Evolutionary conservation across 2,329 filamentous ascomycete species (phyloP).

Genomic region (Domatiomyces catenatus): DNA sequence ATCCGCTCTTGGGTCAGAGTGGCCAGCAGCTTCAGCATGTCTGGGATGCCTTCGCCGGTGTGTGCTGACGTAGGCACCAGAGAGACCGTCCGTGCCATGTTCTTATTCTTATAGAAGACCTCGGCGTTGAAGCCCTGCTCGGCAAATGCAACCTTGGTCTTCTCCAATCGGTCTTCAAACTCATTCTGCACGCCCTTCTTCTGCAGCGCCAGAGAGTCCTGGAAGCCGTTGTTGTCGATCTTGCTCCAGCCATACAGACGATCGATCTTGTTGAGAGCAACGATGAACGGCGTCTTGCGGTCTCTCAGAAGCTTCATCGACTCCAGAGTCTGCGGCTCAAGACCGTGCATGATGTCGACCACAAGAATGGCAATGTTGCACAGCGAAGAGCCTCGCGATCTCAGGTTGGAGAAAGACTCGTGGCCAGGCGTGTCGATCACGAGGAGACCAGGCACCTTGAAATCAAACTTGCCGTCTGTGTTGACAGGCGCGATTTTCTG

Average conservation of each 20-base stretch:
- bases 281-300: conserved; percentile 92
- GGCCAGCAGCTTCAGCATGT: conserved; percentile 92
- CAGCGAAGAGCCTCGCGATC: conserved; percentile 89
- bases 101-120: conserved; percentile 95
- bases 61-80: conserved; percentile 92
- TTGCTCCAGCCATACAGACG: conserved; percentile 98
- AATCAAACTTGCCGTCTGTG: conserved; percentile 73
- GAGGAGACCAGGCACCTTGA: conserved; percentile 92
- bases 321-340: conserved; percentile 92
- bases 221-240: conserved; percentile 96
- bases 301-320: conserved; percentile 91
- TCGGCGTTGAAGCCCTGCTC: conserved; percentile 98
- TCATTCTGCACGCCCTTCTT: conserved; percentile 88
- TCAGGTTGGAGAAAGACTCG: conserved; percentile 98
- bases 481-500: conserved; percentile 93
- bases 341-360: conserved; percentile 98
- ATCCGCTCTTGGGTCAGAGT: conserved; percentile 92
- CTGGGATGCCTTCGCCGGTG: conserved; percentile 97
- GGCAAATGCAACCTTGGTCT: conserved; percentile 84
- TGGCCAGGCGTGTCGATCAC: conserved; percentile 98
- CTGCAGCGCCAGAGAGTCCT: conserved; percentile 77
- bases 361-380: conserved; percentile 99
- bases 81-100: conserved; percentile 87
- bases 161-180: conserved; percentile 75
- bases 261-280: conserved; percentile 98